Percentiles rank a stretch among this genome's conserved stretches.
Conservation (phyloP, 1,139 yeast species). For the Zygoascus sp. region DNA sequence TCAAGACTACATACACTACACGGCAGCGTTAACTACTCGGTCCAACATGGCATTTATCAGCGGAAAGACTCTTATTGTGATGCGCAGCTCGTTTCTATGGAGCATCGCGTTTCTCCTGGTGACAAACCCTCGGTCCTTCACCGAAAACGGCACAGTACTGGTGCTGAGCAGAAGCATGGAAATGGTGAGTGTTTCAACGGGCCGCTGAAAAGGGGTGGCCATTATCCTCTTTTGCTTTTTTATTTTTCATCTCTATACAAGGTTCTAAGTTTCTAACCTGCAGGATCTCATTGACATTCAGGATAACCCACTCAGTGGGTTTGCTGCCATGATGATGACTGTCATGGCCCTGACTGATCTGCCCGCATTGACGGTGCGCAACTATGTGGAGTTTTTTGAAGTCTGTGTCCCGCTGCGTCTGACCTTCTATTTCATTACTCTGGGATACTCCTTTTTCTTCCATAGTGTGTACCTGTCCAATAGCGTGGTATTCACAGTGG, state of each 20-base stretch:
- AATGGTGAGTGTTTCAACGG: constrained; percentile 31
- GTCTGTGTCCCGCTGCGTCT: constrained; percentile 66
- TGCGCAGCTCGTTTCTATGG: constrained; percentile 43
- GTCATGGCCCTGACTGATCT: constrained; percentile 33
- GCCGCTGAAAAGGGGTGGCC: too few relatives aligned
- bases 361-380: constrained; percentile 24
- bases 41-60: constrained; percentile 26
- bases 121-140: constrained; percentile 37
- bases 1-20: neutral
- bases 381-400: constrained; percentile 51
- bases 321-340: constrained; percentile 41
- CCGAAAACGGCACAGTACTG: constrained; percentile 43
- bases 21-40: neutral
- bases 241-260: constrained; percentile 12
- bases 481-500: constrained; percentile 47
- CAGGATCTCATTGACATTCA: constrained; percentile 14
- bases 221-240: too few relatives aligned
- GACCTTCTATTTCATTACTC: constrained; percentile 48
- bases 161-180: constrained; percentile 56
- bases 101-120: constrained; percentile 41
- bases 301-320: constrained; percentile 43
- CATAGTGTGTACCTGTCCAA: constrained; percentile 39
- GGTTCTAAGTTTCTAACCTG: neutral
- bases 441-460: constrained; percentile 40
- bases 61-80: constrained; percentile 28